phyloP scores from a whole-genome alignment of 2,329 filamentous ascomycete genomes.

The Pseudogymnoascus sp. region DNA sequence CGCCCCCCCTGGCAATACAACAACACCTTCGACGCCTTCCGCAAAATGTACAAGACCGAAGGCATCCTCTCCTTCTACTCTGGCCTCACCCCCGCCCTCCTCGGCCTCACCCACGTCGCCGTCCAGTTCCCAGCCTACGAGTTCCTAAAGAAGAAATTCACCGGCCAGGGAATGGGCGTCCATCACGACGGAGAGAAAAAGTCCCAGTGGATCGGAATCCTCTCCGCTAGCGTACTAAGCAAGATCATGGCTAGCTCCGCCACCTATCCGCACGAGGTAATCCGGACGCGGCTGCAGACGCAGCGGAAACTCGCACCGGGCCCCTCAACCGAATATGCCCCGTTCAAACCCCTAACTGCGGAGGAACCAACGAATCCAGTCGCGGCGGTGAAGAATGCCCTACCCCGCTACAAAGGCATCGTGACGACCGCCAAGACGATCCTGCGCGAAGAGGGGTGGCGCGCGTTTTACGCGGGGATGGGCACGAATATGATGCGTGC shows the following conservation, averaged over 20 bases:
- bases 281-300: slow-evolving; percentile 87
- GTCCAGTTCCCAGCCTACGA: slow-evolving; percentile 97
- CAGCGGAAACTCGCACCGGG: slow-evolving; percentile 62
- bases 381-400: slow-evolving; percentile 26
- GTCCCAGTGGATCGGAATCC: slow-evolving; percentile 73
- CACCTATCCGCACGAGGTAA: slow-evolving; percentile 95
- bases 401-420: slow-evolving; percentile 62
- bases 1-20: slow-evolving; percentile 83
- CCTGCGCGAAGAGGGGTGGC: slow-evolving; percentile 84
- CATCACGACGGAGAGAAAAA: slow-evolving; percentile 45
- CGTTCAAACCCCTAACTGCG: slow-evolving; percentile 22
- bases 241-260: slow-evolving; percentile 91
- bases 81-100: slow-evolving; percentile 79
- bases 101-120: slow-evolving; percentile 89
- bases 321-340: slow-evolving; percentile 41
- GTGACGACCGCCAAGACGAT: slow-evolving; percentile 77
- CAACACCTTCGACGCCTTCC: slow-evolving; percentile 81
- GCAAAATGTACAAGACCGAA: slow-evolving; percentile 91
- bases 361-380: slow-evolving; percentile 17
- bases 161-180: slow-evolving; percentile 77
- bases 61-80: slow-evolving; percentile 90
- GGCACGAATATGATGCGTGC: slow-evolving; percentile 96
- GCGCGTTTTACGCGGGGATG: slow-evolving; percentile 93
- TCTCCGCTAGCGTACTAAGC: slow-evolving; percentile 82
- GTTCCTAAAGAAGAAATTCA: slow-evolving; percentile 82